Conservation (phyloP, 768 basidiomycete species). For the Termitomyces sp. region DNA sequence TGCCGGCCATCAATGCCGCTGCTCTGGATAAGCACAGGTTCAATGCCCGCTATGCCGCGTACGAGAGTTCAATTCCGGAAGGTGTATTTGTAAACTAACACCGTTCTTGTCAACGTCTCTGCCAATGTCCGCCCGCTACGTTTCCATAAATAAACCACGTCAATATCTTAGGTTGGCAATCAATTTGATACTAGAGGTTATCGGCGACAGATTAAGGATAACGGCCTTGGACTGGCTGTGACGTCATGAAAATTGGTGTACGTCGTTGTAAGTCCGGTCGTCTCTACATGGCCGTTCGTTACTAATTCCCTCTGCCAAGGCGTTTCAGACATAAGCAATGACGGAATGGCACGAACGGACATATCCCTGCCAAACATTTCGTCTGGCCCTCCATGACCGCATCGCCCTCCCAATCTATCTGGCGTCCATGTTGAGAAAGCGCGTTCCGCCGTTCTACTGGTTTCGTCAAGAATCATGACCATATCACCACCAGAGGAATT, state of each 20-base stretch:
- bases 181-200: constrained; percentile 42
- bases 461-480: constrained; percentile 56
- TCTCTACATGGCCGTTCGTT: constrained; percentile 44
- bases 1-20: constrained; percentile 60
- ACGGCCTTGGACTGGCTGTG: constrained; percentile 40
- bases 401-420: constrained; percentile 81
- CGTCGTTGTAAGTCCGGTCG: constrained; percentile 54
- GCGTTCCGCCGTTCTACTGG: constrained; percentile 78
- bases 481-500: constrained; percentile 60
- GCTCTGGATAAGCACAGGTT: constrained; percentile 21
- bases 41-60: constrained; percentile 11
- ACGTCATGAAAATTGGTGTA: constrained; percentile 71
- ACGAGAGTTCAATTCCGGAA: constrained; percentile 77
- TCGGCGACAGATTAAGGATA: not conserved
- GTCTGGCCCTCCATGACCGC: constrained; percentile 62
- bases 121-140: constrained; percentile 63
- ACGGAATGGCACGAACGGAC: constrained; percentile 42
- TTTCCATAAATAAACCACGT: constrained; percentile 68
- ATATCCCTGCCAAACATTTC: constrained; percentile 74
- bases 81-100: constrained; percentile 71
- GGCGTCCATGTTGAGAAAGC: no score
- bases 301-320: constrained; percentile 33
- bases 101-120: constrained; percentile 52
- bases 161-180: constrained; percentile 71
- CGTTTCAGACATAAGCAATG: not conserved